Conservation (phyloP, 768 basidiomycete genomes). For the Russula brevipes region DNA sequence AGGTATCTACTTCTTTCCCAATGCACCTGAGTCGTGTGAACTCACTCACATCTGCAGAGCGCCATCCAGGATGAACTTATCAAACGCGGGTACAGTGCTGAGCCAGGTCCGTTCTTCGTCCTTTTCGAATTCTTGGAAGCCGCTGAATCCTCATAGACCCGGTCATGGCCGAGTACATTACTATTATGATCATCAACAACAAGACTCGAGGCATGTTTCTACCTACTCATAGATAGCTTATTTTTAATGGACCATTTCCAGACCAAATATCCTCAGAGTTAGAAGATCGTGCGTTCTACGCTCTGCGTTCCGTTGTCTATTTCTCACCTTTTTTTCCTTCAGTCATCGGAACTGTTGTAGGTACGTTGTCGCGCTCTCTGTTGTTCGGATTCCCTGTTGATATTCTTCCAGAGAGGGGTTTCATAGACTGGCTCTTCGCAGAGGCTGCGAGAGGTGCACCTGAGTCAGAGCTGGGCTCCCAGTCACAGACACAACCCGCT, state of each 20-base stretch:
- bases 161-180: conserved; percentile 92
- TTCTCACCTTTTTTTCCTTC: not conserved
- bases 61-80: conserved; percentile 79
- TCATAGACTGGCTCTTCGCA: conserved; percentile 85
- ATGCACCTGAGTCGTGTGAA: not conserved
- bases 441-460: conserved; percentile 69
- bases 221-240: not conserved
- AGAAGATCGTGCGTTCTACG: conserved; percentile 56
- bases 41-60: conserved; percentile 42
- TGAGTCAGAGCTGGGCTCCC: conserved; percentile 33
- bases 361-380: conserved; percentile 38
- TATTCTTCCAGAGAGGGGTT: conserved; percentile 55
- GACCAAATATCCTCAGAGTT: conserved; percentile 87
- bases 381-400: conserved; percentile 16
- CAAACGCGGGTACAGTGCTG: conserved; percentile 65
- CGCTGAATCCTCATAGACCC: conserved; percentile 46
- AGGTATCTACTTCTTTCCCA: conserved; percentile 40
- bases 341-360: conserved; percentile 81
- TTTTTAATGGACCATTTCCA: conserved; percentile 31
- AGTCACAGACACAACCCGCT: conserved; percentile 32
- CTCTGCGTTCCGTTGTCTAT: not conserved
- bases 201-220: conserved; percentile 65
- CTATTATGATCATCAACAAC: conserved; percentile 92
- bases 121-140: not conserved
- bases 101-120: conserved; percentile 54